Percentiles rank a stretch among this genome's conserved stretches.
phyloP scores from a whole-genome alignment of 257 asterid genomes.

The Ilex aquifolium region DNA sequence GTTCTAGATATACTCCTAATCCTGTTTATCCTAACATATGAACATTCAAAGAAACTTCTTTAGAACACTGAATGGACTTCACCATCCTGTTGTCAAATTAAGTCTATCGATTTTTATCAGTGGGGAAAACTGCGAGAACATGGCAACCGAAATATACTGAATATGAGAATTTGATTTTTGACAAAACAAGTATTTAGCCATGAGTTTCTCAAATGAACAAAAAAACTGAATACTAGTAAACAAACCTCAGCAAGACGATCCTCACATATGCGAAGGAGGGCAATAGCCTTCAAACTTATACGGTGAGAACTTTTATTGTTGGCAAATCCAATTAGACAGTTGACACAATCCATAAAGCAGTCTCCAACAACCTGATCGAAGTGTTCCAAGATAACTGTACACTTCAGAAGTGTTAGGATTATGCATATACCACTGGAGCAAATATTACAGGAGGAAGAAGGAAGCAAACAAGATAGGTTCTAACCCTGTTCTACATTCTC shows the following conservation, averaged over 20 bases:
- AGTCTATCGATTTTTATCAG: too few species aligned
- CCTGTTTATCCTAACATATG: slow-evolving; percentile 2
- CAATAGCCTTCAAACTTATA: slow-evolving; percentile 98
- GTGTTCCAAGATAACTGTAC: slow-evolving; percentile 96
- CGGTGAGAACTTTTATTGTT: slow-evolving; percentile 83
- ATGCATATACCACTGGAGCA: slow-evolving; percentile 11
- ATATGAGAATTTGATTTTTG: too few species aligned
- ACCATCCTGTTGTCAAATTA: too few species aligned
- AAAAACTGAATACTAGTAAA: slow-evolving; percentile 13
- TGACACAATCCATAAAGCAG: slow-evolving; percentile 99
- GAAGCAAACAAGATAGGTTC: slow-evolving; percentile 13
- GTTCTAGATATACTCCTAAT: not conserved
- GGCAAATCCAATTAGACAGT: slow-evolving; percentile 98
- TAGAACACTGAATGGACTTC: too few species aligned
- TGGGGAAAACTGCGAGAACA: too few species aligned
- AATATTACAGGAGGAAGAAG: not conserved
- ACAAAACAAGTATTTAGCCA: too few species aligned
- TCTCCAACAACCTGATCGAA: slow-evolving; percentile 98
- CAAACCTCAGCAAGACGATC: slow-evolving; percentile 99
- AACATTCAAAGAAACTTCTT: not conserved
- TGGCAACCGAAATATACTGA: too few species aligned
- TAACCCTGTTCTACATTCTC: slow-evolving; percentile 98
- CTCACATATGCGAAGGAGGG: slow-evolving; percentile 99
- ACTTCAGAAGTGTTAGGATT: slow-evolving; percentile 27
- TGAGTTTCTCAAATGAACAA: not conserved